These are phyloP conservation scores for Sanguinoderma infundibulare DNA, from an alignment of 1,284 basidiomycete genomes.

Conservation along the genomic window DNA sequence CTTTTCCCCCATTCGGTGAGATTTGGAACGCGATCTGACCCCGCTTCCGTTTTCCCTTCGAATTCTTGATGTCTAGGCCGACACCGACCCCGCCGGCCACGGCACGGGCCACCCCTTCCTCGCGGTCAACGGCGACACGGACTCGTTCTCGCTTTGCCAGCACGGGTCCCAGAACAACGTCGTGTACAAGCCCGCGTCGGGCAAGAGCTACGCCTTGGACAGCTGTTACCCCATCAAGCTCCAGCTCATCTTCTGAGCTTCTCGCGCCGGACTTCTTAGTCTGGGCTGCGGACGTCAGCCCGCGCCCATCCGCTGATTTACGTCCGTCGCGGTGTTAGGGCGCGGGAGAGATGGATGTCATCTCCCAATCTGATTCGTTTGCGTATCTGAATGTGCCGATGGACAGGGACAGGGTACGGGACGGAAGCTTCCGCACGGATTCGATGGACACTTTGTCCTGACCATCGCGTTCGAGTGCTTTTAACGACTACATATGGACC, in stretches of 20 bases:
- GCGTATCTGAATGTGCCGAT: too few relatives aligned
- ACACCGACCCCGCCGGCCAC: conserved; percentile 30
- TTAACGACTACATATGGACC: too few relatives aligned
- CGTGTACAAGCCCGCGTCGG: conserved; percentile 25
- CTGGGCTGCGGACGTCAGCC: neutral
- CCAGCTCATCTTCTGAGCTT: conserved; percentile 23
- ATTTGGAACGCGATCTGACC: neutral
- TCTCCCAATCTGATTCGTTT: neutral
- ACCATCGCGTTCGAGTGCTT: neutral
- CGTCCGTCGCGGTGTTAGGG: neutral
- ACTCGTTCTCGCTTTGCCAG: conserved; percentile 33
- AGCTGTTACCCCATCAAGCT: conserved; percentile 30
- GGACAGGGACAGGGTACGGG: neutral
- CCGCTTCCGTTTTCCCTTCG: neutral
- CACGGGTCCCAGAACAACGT: conserved; percentile 27
- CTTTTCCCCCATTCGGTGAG: neutral
- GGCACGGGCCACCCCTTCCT: conserved; percentile 30
- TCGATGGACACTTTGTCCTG: neutral
- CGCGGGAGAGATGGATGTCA: neutral
- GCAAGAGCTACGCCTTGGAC: conserved; percentile 23
- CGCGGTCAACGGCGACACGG: conserved; percentile 32
- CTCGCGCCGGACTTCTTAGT: neutral
- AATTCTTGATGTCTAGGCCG: too few relatives aligned
- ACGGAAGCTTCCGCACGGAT: neutral
- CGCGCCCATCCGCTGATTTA: neutral